Base-by-base conservation (phyloP, 192 early-diverging fungal species). In the Backusella australiensis region DNA sequence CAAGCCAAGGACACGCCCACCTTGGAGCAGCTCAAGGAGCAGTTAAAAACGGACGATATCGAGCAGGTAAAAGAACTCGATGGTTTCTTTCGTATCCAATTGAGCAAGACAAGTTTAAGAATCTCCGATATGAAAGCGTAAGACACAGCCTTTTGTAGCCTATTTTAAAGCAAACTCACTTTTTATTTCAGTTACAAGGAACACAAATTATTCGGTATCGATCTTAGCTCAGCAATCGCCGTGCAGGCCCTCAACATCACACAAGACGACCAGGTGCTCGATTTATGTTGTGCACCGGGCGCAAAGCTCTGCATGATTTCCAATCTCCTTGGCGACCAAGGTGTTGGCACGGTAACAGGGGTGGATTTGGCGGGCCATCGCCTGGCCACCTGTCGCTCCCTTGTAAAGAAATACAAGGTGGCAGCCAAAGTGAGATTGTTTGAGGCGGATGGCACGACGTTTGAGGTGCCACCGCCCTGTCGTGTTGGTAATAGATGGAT, bases 331-430 rank as follows among this genome's bases (percentile, higher is more conserved):
- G 88, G 82, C 6, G 67, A 73, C 29, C 82, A 88, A 19, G 89
- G 87, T 9, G 90, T 90, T 21, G 98, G 98, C 1, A 94, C 94
- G 0, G 92, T 96, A 4, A 99, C 98, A 0, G 98, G 96, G 1
- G 96, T 99, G 0, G 98, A 99, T 78, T 84, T 98, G 34, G 90
- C 90, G 2, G 29, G 75, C 3, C 87, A 93, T 72, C 86, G 98
- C 11, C 78, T 93, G 38, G 85, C 91, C 5, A 95, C 91, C 0
- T 96, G 94, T 79, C 89, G 90, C 35, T 89, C 85, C 34, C 68
- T 95, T 32, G 41, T 96, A 35, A 91, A 92, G 63, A 96, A 94
- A 23, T 92, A 94, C 73, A 81, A 86, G 53, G 73, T 90, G 38
- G 72, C 86, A 63, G 71, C 83, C 34, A 78, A 77, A 38, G 86